Conservation (phyloP, 192 early-diverging fungal genomes). For the Podila epigama region DNA sequence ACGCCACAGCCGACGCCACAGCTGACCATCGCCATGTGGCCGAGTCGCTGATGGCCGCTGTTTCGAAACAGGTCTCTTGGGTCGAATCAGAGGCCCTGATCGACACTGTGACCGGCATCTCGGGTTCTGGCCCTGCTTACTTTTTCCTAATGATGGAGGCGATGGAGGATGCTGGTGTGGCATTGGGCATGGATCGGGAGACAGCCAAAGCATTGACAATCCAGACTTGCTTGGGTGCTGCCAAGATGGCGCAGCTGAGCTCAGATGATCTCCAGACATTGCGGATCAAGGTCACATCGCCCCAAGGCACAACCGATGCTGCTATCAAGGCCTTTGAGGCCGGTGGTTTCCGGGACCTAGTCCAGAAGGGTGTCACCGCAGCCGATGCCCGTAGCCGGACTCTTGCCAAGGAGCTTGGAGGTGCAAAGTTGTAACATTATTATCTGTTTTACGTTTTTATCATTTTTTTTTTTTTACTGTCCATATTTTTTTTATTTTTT, state of each 20-base stretch:
- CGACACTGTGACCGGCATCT: constrained; percentile 88
- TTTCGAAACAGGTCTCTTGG: constrained; percentile 88
- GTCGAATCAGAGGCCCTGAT: constrained; percentile 80
- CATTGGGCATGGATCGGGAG: constrained; percentile 76
- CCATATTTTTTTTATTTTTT: neutral
- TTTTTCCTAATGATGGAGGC: constrained; percentile 94
- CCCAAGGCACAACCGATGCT: constrained; percentile 94
- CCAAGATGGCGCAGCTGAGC: constrained; percentile 79
- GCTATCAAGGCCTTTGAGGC: constrained; percentile 84
- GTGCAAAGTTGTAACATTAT: constrained; percentile 26
- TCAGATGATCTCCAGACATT: constrained; percentile 77
- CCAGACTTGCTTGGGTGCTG: constrained; percentile 94
- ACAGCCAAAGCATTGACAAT: constrained; percentile 83
- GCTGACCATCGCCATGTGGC: constrained; percentile 71
- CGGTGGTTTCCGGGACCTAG: constrained; percentile 59
- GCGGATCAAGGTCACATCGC: constrained; percentile 88
- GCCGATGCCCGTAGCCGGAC: constrained; percentile 75
- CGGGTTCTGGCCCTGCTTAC: constrained; percentile 93
- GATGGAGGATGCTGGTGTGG: constrained; percentile 83
- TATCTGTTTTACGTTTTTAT: neutral
- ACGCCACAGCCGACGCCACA: constrained; percentile 69
- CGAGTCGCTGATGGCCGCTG: constrained; percentile 72
- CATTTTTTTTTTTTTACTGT: neutral
- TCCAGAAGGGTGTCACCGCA: constrained; percentile 68
- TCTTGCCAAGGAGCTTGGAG: constrained; percentile 70